A percentile compares a stretch with the other conserved stretches of the same genome.
These are phyloP conservation scores for Penicillium verhagenii DNA, from an alignment of 495 filamentous ascomycete species.

Conservation along the genomic window DNA sequence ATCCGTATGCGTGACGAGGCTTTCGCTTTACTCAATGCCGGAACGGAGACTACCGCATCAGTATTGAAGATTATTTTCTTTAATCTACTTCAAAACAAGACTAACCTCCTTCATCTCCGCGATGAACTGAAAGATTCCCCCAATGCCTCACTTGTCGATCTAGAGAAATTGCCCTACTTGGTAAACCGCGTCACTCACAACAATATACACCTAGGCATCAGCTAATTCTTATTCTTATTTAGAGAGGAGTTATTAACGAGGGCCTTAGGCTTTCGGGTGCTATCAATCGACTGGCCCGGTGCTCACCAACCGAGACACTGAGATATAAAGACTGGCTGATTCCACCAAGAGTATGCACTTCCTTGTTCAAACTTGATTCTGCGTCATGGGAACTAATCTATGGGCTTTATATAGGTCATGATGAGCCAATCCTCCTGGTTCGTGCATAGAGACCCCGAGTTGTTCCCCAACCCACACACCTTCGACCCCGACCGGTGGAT, in stretches of 20 bases:
- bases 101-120: not conserved
- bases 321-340: not conserved
- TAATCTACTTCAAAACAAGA: not conserved
- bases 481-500: conserved; percentile 55
- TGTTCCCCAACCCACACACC: conserved; percentile 47
- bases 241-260: not conserved
- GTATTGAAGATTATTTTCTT: not conserved
- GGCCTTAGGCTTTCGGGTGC: not conserved
- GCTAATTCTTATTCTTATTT: no score
- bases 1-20: not conserved
- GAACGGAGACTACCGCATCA: not conserved
- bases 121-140: not conserved
- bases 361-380: no score
- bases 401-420: conserved; percentile 15
- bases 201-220: no score
- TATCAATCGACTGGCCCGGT: not conserved
- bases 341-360: not conserved
- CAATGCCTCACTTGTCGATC: not conserved
- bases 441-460: conserved; percentile 42
- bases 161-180: not conserved
- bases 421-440: conserved; percentile 46
- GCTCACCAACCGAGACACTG: not conserved
- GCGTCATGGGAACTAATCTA: no score
- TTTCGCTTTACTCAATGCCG: not conserved
- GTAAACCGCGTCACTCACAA: no score